phyloP scores from a whole-genome alignment of 495 filamentous ascomycete species.

The Eremomyces bilateralis region DNA sequence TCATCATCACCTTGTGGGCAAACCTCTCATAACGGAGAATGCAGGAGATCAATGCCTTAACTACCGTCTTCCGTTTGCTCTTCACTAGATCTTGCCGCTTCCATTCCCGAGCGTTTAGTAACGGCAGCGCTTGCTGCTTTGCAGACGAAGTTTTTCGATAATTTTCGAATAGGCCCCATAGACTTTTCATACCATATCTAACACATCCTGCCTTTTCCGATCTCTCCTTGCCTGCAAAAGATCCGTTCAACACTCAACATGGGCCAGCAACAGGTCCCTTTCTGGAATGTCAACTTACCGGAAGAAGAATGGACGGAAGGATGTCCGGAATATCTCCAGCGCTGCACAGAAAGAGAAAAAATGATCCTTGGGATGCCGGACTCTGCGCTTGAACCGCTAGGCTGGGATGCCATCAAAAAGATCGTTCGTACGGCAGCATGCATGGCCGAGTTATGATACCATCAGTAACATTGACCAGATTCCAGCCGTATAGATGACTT shows the following conservation, averaged over 20 bases:
- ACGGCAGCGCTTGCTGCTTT: too few relatives aligned
- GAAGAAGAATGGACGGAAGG: conserved; percentile 30
- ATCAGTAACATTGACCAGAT: conserved; percentile 9
- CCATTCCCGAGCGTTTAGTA: too few relatives aligned
- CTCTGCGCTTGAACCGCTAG: conserved; percentile 28
- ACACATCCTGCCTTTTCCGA: too few relatives aligned
- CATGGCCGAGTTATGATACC: not conserved
- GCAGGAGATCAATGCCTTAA: too few relatives aligned
- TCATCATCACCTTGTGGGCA: too few relatives aligned
- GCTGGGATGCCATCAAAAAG: conserved; percentile 40
- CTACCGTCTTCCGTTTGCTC: too few relatives aligned
- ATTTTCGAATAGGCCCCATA: too few relatives aligned
- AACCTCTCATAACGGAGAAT: too few relatives aligned
- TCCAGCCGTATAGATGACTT: conserved; percentile 52
- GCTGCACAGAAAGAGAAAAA: conserved; percentile 32
- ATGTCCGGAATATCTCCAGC: conserved; percentile 47
- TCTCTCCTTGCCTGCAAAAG: too few relatives aligned
- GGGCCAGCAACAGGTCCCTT: conserved; percentile 25
- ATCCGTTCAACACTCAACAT: not conserved
- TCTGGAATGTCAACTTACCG: conserved; percentile 66
- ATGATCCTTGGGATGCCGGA: conserved; percentile 44
- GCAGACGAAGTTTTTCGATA: too few relatives aligned
- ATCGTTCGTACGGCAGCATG: conserved; percentile 27
- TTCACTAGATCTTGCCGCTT: too few relatives aligned
- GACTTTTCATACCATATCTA: too few relatives aligned